Base-by-base conservation (phyloP, 306 rosid species). In the Castanea sativa region DNA sequence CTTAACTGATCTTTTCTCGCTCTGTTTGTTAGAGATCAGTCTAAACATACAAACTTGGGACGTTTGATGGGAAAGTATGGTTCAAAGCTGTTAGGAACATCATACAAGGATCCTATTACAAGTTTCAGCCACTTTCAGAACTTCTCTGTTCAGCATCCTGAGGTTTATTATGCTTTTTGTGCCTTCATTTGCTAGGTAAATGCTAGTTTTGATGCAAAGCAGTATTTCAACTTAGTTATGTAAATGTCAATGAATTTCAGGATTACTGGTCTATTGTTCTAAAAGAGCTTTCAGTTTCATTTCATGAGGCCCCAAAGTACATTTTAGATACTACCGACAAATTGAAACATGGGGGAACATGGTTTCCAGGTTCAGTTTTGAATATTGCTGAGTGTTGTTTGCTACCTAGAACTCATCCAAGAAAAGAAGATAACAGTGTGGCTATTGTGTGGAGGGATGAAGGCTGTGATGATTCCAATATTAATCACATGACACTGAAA, bases 381-480 rank as follows among this genome's bases (percentile, higher is more conserved):
- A 92, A 92, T 81, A 92, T 92, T 78, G 96, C 98, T 1, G 90
- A 92, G 29, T 90, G 97, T 76, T 94, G 96, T 84, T 80, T 94
- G 86, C 83, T 84, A 35, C 89, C 97, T 29, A 71, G 65, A 15
- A 21, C 68, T 12, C 78, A 84, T 25, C 92, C 87, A 18, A 88
- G 86, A 73, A 92, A 82, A 80, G 87, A 74, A 19, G 98, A 94
- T 43, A 63, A 73, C 51, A 59, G 91, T 83, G 9, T 78, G 68
- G 97, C 98, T 74, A 78, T 94, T n/a, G 86, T 92, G 5, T 94
- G 96, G 96, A 90, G 93, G 79, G 92, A 82, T 77, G 97, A 94
- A 81, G 97, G 94, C 10, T 76, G 41, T 72, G 91, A 92, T 74
- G 81, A 89, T 74, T 82, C 96, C 4, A 14, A 64, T 57, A 80